A percentile compares a stretch with the other conserved stretches of the same genome.
Conservation (phyloP, 805 yeast genomes). For the Metschnikowia kunwiensis region DNA sequence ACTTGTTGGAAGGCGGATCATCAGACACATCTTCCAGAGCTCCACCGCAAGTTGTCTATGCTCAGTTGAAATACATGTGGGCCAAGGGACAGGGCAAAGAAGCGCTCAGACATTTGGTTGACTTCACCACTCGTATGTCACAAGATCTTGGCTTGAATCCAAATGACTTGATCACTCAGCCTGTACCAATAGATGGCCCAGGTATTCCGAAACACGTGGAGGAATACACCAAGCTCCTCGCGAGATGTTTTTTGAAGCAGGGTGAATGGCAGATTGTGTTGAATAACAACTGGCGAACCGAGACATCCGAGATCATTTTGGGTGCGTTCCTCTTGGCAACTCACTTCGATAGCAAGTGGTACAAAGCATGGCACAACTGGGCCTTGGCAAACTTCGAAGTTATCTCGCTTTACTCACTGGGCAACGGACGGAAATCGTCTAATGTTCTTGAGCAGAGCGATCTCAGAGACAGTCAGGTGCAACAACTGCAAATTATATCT, state of each 20-base stretch:
- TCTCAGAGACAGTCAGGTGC: constrained; percentile 11
- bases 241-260: constrained; percentile 93
- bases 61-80: constrained; percentile 96
- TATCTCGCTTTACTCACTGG: constrained; percentile 55
- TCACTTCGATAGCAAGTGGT: constrained; percentile 90
- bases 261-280: constrained; percentile 97
- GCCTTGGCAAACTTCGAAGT: constrained; percentile 97
- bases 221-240: constrained; percentile 78
- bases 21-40: constrained; percentile 68
- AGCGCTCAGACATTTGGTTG: constrained; percentile 81
- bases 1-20: constrained; percentile 71
- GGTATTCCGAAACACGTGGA: constrained; percentile 74
- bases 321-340: constrained; percentile 94
- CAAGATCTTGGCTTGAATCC: constrained; percentile 84
- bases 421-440: constrained; percentile 16
- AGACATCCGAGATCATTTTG: constrained; percentile 73
- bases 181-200: constrained; percentile 69
- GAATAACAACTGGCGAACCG: constrained; percentile 75
- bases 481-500: constrained; percentile 23
- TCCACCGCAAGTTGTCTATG: constrained; percentile 95
- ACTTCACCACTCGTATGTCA: constrained; percentile 87
- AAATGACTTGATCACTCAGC: constrained; percentile 82
- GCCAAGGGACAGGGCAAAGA: constrained; percentile 86
- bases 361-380: constrained; percentile 99
- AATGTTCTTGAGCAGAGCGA: constrained; percentile 30